A percentile compares a stretch with the other conserved stretches of the same genome.
These are phyloP conservation scores for Hypoxylon sp. DNA, from an alignment of 2,329 filamentous ascomycete genomes.

Conservation along the genomic window DNA sequence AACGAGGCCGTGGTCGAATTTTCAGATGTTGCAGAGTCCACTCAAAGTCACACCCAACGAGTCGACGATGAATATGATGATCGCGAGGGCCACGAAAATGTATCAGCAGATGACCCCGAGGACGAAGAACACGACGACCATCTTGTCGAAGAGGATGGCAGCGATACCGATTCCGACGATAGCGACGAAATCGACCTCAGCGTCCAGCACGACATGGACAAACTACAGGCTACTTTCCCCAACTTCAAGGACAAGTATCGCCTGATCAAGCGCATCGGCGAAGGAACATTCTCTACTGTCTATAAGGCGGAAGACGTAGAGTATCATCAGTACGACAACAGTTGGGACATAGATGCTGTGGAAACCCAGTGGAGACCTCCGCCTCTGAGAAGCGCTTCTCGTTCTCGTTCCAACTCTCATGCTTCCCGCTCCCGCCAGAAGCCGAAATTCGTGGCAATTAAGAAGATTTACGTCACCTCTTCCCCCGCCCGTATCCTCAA, in stretches of 20 bases:
- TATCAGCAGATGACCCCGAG: slow-evolving; percentile 48
- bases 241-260: slow-evolving; percentile 88
- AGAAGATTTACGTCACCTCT: slow-evolving; percentile 99
- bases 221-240: slow-evolving; percentile 83
- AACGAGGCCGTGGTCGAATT: slow-evolving; percentile 49
- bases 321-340: slow-evolving; percentile 85
- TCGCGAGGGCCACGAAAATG: slow-evolving; percentile 51
- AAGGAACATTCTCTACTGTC: slow-evolving; percentile 98
- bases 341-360: slow-evolving; percentile 82
- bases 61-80: slow-evolving; percentile 53
- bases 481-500: slow-evolving; percentile 94
- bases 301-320: slow-evolving; percentile 97
- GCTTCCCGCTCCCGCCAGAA: slow-evolving; percentile 58
- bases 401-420: slow-evolving; percentile 54
- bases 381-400: slow-evolving; percentile 68
- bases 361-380: slow-evolving; percentile 77
- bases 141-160: slow-evolving; percentile 57
- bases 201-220: slow-evolving; percentile 88
- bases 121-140: slow-evolving; percentile 54
- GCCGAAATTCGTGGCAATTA: slow-evolving; percentile 91
- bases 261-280: slow-evolving; percentile 95
- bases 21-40: slow-evolving; percentile 50
- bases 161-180: slow-evolving; percentile 57
- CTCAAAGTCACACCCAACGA: slow-evolving; percentile 47
- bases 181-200: slow-evolving; percentile 71